Conservation (phyloP, 2,329 filamentous ascomycete genomes). For the Colletotrichum sp. region DNA sequence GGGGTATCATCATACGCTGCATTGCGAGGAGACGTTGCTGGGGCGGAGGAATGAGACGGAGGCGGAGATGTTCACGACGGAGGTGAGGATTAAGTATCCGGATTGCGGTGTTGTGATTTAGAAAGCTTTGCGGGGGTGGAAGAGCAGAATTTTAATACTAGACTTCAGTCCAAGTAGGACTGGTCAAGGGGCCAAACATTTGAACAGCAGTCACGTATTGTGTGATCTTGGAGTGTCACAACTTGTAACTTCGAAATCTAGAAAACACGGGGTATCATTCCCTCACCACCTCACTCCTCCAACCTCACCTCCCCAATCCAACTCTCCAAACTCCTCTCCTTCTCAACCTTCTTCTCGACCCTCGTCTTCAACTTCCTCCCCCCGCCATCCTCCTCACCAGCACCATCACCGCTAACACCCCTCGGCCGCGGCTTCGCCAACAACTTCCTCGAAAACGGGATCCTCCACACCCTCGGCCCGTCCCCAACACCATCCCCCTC, state of each 20-base stretch:
- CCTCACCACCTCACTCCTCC: background rate
- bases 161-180: no score
- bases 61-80: background rate
- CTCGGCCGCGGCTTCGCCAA: constrained; percentile 12
- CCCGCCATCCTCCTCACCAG: background rate
- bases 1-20: constrained; percentile 15
- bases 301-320: background rate
- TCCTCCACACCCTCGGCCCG: constrained; percentile 21
- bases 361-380: constrained; percentile 7
- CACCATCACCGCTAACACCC: no score
- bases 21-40: constrained; percentile 17
- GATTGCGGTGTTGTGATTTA: constrained; percentile 6
- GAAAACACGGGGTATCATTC: background rate
- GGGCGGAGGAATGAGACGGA: background rate
- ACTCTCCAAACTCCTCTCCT: constrained; percentile 8
- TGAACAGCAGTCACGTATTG: background rate
- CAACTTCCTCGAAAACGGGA: constrained; percentile 20
- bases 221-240: background rate
- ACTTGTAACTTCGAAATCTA: background rate
- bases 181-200: no score
- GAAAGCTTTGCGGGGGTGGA: background rate
- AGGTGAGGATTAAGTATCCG: constrained; percentile 16
- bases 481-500: background rate
- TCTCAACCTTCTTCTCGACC: constrained; percentile 16
- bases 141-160: no score